Evolutionary conservation across 202 grass and related monocot species (phyloP).

Genomic region (Setaria italica): DNA sequence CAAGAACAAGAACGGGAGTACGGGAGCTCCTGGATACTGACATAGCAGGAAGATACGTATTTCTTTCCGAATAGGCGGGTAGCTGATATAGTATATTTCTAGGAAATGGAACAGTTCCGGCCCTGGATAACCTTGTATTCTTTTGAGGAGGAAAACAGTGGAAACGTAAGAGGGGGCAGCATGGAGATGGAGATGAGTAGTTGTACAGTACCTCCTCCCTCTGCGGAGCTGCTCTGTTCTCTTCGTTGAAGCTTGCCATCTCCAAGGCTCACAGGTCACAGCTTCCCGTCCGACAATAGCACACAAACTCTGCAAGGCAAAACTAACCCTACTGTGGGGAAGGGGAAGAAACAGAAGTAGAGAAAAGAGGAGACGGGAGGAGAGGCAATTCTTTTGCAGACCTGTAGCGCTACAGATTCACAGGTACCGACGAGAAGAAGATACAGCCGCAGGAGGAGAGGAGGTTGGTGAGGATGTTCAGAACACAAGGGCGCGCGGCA

Average conservation of each 20-base stretch:
- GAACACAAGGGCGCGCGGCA: not conserved
- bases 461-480: constrained; percentile 37
- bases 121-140: not conserved
- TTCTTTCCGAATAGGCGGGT: not conserved
- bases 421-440: not conserved
- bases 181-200: not conserved
- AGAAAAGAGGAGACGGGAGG: not conserved
- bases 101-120: not conserved
- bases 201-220: constrained; percentile 54
- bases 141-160: not conserved
- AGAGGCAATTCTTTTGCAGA: not conserved
- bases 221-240: constrained; percentile 4
- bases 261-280: not conserved
- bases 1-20: not conserved
- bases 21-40: not conserved
- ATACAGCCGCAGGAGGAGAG: not conserved
- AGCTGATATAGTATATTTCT: not conserved
- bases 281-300: not conserved
- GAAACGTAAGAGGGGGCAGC: not conserved
- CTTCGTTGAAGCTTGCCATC: constrained; percentile 48
- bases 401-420: not conserved
- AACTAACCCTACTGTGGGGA: not conserved
- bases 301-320: not conserved
- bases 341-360: no score
- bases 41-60: not conserved